Evolutionary conservation across 306 rosid genomes (phyloP), one percentile per base, ranked within the genome.

Genomic region (Cucurbita maxima): DNA sequence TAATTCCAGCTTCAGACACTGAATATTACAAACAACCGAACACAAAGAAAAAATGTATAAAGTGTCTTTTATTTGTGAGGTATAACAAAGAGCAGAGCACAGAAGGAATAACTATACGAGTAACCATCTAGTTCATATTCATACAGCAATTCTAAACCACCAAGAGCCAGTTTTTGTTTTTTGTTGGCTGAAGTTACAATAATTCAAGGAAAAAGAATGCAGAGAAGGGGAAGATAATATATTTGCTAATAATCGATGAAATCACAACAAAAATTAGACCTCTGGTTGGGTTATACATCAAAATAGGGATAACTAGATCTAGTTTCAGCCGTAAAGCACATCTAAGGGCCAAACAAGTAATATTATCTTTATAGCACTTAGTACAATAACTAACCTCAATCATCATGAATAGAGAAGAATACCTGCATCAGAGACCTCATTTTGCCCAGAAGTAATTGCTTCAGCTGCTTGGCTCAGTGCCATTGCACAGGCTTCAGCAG

Each of bases 401-500:
- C 76, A 59, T 81, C 61, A 56, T 79, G 38, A 45, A 20, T 77
- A 44, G 25, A 34, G 68, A 37, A 53, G 48, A 85, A n/a, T 94
- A 94, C 99, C 84, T 36, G 92, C 97, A 83, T 82, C 87, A 76
- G 53, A 66, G 77, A 75, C 79, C 79, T 84, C 91, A 50, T 76
- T 61, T 64, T 77, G 82, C 71, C 89, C 88, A 60, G 87, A 86
- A 30, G 83, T 78, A 82, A 94, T 85, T 50, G 88, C 95, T 74
- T 82, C 92, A 10, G 97, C 87, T 81, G 89, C 98, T 75, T 79
- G 83, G 57, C 77, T 82, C 88, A 94, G 76, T 69, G 96, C 96
- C 58, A 74, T 43, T 44, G 95, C 97, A 84, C 96, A 91, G 30
- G 91, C 96, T 85, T 94, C 97, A 14, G 96, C 99, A 8, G 88